Conservation (phyloP, 208 protist species). For the Trypanosoma melophagium region DNA sequence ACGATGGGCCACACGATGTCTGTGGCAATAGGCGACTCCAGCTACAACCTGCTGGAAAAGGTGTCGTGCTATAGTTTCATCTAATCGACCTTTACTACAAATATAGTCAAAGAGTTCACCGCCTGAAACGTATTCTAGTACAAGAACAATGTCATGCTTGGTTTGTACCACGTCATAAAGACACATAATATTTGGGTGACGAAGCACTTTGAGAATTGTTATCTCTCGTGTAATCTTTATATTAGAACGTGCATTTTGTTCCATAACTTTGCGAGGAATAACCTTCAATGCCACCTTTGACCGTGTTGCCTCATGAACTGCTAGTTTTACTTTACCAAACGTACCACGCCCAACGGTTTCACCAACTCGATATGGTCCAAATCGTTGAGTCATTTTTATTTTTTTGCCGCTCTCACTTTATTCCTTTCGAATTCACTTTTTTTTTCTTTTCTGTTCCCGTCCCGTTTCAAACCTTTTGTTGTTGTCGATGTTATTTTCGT, state of each 20-base stretch:
- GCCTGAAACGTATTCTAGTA: constrained; percentile 98
- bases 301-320: constrained; percentile 93
- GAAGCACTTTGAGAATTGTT: constrained; percentile 95
- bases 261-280: constrained; percentile 75
- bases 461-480: not conserved
- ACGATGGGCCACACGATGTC: constrained; percentile 87
- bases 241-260: constrained; percentile 70
- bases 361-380: constrained; percentile 81
- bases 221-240: constrained; percentile 96
- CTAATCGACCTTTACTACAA: constrained; percentile 90
- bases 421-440: constrained; percentile 15
- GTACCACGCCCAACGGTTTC: constrained; percentile 81
- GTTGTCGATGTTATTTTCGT: not conserved
- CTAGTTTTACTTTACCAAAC: constrained; percentile 90
- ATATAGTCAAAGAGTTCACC: constrained; percentile 99
- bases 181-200: constrained; percentile 98
- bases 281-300: constrained; percentile 79
- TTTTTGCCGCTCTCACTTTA: constrained; percentile 10
- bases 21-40: constrained; percentile 97
- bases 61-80: constrained; percentile 83
- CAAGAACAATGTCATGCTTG: constrained; percentile 96
- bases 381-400: constrained; percentile 52
- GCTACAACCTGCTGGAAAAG: constrained; percentile 98
- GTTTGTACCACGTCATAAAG: constrained; percentile 97
- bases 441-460: not conserved